These are phyloP conservation scores for Calonectria montana DNA, from an alignment of 2,329 filamentous ascomycete genomes.

Conservation along the genomic window DNA sequence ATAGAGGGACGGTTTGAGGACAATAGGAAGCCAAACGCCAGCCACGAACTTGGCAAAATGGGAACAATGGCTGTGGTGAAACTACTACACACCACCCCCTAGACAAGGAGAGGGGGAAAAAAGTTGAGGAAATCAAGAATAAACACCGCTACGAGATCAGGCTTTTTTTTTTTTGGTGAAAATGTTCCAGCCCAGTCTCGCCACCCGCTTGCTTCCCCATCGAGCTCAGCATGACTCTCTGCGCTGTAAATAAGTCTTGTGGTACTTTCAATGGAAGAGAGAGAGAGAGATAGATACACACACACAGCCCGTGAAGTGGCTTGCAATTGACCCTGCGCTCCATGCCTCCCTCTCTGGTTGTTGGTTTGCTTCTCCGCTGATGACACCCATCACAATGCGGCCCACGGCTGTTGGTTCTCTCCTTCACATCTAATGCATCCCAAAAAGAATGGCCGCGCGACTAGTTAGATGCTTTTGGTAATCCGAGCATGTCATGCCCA, in stretches of 20 bases:
- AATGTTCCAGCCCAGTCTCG: neutral
- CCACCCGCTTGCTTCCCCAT: neutral
- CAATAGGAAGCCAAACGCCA: conserved; percentile 45
- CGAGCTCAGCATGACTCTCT: neutral
- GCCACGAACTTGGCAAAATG: conserved; percentile 11
- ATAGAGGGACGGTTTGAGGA: conserved; percentile 43
- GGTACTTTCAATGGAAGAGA: neutral
- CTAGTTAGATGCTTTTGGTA: neutral
- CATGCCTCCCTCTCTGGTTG: neutral
- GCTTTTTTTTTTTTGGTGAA: neutral
- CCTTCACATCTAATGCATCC: neutral
- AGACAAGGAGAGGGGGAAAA: neutral
- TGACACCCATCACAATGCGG: neutral
- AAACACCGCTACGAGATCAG: neutral
- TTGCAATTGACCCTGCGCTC: neutral
- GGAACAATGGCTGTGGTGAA: neutral
- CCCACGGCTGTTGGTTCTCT: neutral
- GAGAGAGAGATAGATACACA: neutral
- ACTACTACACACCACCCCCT: neutral
- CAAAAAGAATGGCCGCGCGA: neutral
- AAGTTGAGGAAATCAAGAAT: neutral
- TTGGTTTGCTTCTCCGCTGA: neutral
- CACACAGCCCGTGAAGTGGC: neutral
- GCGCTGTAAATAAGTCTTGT: neutral
- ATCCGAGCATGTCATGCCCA: neutral